phyloP scores from a whole-genome alignment of 176 grass and related monocot species.

The Carex parvula region DNA sequence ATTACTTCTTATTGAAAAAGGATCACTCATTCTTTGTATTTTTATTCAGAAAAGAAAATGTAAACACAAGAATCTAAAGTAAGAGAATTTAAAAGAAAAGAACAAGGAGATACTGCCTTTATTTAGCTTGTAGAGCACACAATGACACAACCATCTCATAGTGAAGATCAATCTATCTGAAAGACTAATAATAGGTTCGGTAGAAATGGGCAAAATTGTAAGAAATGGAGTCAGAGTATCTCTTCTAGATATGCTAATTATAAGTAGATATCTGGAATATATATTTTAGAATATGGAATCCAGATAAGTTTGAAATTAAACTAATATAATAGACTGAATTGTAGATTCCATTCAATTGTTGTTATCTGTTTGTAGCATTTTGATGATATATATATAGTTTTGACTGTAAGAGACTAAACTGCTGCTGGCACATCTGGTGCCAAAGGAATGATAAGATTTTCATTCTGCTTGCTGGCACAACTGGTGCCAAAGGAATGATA shows the following conservation, averaged over 20 bases:
- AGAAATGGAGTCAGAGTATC: background rate
- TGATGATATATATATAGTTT: background rate
- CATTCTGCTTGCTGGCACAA: too few species aligned
- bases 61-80: background rate
- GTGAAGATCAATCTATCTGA: background rate
- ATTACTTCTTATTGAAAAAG: background rate
- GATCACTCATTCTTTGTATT: too few species aligned
- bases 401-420: too few species aligned
- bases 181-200: background rate
- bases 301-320: background rate
- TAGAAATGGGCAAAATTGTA: background rate
- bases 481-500: too few species aligned
- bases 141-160: background rate
- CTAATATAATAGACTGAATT: background rate
- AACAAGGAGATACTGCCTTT: background rate
- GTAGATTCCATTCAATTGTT: background rate
- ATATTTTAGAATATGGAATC: background rate
- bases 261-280: background rate
- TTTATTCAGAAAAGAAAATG: background rate
- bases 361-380: background rate
- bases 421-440: too few species aligned
- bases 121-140: background rate
- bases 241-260: conserved; percentile 3
- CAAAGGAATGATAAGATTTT: too few species aligned
- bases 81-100: background rate